Conservation (phyloP, 2,329 filamentous ascomycete species). For the Ascosphaera acerosa region DNA sequence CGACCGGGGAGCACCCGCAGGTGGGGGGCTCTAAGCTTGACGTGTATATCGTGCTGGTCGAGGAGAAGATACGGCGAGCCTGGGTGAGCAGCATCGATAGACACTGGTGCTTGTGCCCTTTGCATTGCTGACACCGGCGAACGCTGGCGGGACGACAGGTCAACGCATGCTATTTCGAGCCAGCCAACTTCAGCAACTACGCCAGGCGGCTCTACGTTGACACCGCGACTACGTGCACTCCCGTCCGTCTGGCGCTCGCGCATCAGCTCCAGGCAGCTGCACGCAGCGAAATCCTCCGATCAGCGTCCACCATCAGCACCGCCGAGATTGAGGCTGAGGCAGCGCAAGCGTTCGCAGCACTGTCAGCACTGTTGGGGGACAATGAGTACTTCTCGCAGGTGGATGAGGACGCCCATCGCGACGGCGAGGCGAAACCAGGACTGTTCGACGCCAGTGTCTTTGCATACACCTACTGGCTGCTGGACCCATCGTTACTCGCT, state of each 20-base stretch:
- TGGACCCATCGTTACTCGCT: too few relatives aligned
- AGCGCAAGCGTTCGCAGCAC: constrained; percentile 33
- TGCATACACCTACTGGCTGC: constrained; percentile 60
- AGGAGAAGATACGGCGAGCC: constrained; percentile 53
- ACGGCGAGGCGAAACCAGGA: constrained; percentile 25
- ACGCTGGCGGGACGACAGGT: constrained; percentile 24
- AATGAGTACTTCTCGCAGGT: constrained; percentile 35
- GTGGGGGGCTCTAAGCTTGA: too few relatives aligned
- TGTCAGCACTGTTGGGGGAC: constrained; percentile 32
- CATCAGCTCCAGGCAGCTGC: constrained; percentile 49
- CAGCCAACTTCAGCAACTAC: constrained; percentile 37
- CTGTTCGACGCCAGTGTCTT: constrained; percentile 78
- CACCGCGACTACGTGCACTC: constrained; percentile 29
- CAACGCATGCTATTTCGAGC: constrained; percentile 54
- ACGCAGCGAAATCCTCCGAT: constrained; percentile 43
- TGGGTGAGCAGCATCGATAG: constrained; percentile 42
- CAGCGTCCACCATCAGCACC: constrained; percentile 26
- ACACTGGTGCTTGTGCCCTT: neutral
- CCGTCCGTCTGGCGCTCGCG: constrained; percentile 38
- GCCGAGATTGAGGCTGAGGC: constrained; percentile 34
- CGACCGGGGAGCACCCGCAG: too few relatives aligned
- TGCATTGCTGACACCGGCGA: constrained; percentile 3
- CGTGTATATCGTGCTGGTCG: constrained; percentile 58
- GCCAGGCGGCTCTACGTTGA: constrained; percentile 46
- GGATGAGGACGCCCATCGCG: too few relatives aligned